Base-by-base conservation (phyloP, 345 rosid species). In the Cardamine resedifolia region DNA sequence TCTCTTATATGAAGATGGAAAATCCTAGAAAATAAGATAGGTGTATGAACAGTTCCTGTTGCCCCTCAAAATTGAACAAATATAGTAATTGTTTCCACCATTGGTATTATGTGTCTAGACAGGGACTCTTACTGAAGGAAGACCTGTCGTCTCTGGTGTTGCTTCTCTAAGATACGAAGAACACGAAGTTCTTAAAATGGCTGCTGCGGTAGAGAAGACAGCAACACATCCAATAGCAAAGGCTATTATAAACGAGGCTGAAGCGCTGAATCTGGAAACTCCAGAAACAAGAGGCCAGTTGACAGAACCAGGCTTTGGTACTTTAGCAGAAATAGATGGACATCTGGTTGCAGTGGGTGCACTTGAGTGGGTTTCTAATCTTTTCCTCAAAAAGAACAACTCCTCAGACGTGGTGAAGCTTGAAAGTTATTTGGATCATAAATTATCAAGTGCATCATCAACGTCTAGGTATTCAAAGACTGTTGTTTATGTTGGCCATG, bases 161-260 rank as follows among this genome's bases (percentile, higher is more conserved):
- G 88, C 87, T 70, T 89, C 97, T 58, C 43, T 78, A 50, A 65
- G 59, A 38, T 84, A 86, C 56, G 68, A 83, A 67, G 91, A 91
- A 74, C 70, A 85, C 38, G 96, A 88, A 75, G 84, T 94, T 81
- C 91, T 91, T 70, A 80, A 78, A 81, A 70, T 91, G 75, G 93
- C 98, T 73, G 92, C 94, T 43, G 98, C 98, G 14, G 96, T 94
- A n/a, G 96, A 94, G 84, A 89, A 80, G 81, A 91, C 96, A 73
- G 93, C 93, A 14, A 73, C 79, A 49, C 98, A 94, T 70, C 98
- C 97, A 53, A 88, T 94, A 74, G 98, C 98, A 48, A 85, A 79
- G 69, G 97, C 97, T 66, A 89, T 91, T 56, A 65, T 94, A 79
- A 81, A 79, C 30, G 78, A 85, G 73, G 97, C 97, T 27, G 91